Evolutionary conservation across 257 asterid species (phyloP).

Genomic region (Mitragyna speciosa): DNA sequence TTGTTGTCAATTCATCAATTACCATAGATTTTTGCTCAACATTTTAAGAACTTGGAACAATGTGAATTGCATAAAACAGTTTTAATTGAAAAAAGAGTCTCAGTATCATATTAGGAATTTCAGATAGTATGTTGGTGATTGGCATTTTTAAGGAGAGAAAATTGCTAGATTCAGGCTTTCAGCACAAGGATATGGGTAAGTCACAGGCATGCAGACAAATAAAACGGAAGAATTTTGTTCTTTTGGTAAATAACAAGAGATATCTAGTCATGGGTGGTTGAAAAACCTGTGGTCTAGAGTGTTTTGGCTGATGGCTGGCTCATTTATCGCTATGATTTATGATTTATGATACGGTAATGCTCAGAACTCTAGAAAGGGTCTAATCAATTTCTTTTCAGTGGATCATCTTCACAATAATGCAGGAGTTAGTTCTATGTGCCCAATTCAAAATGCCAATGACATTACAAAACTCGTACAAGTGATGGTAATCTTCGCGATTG

Average conservation of each 20-base stretch:
- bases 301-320: background rate
- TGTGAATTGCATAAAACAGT: background rate
- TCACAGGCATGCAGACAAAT: too few species aligned
- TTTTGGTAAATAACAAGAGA: too few species aligned
- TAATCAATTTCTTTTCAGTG: conserved; percentile 37
- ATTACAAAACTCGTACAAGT: conserved; percentile 21
- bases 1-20: background rate
- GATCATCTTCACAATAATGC: conserved; percentile 69
- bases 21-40: background rate
- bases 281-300: background rate
- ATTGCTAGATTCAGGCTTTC: background rate
- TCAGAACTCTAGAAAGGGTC: background rate
- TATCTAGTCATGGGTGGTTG: too few species aligned
- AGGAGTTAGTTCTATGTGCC: conserved; percentile 40
- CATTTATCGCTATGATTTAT: too few species aligned
- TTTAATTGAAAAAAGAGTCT: background rate
- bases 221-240: too few species aligned
- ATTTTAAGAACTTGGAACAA: background rate
- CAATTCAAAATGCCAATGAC: conserved; percentile 43
- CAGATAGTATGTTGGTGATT: too few species aligned
- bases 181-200: too few species aligned
- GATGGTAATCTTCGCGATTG: conserved; percentile 7
- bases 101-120: too few species aligned
- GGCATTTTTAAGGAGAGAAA: too few species aligned
- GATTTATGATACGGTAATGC: background rate